Percentiles rank a stretch among this genome's conserved stretches.
Evolutionary conservation across 176 grass and related monocot genomes (phyloP).

Genomic region (Eremochloa ophiuroides): DNA sequence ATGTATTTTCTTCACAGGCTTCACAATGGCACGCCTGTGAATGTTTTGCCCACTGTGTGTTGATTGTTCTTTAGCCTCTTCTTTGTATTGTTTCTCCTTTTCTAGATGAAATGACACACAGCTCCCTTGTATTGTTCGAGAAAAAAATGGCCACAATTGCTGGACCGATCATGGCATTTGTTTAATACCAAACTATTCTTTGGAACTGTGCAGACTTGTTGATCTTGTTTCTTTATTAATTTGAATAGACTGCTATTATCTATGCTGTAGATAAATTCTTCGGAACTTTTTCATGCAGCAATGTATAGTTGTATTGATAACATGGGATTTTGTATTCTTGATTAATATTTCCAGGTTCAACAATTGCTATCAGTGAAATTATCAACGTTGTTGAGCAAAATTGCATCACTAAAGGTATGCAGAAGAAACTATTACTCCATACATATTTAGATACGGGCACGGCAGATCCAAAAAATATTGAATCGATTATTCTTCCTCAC

Average conservation of each 20-base stretch:
- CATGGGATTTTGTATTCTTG: conserved; percentile 1
- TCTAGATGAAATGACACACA: not conserved
- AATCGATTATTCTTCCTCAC: not conserved
- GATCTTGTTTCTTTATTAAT: not conserved
- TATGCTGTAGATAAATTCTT: conserved; percentile 15
- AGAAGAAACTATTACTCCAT: too few species aligned
- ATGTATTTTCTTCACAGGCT: not conserved
- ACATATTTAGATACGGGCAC: too few species aligned
- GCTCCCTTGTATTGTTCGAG: not conserved
- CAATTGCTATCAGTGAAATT: conserved; percentile 76
- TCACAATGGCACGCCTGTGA: not conserved
- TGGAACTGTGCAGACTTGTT: not conserved
- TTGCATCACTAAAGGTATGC: conserved; percentile 75
- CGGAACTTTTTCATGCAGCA: conserved; percentile 1
- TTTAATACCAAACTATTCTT: not conserved
- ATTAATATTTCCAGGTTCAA: conserved; percentile 36
- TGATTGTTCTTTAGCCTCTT: not conserved
- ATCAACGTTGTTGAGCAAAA: conserved; percentile 79
- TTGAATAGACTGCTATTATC: conserved; percentile 5
- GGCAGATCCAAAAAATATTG: not conserved
- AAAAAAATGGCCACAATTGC: not conserved
- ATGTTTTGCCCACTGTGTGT: not conserved
- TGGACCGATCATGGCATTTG: not conserved
- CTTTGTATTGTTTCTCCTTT: not conserved
- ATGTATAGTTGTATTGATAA: not conserved